Evolutionary conservation across 768 basidiomycete genomes (phyloP).

Genomic region (Cyclocybe aegerita): DNA sequence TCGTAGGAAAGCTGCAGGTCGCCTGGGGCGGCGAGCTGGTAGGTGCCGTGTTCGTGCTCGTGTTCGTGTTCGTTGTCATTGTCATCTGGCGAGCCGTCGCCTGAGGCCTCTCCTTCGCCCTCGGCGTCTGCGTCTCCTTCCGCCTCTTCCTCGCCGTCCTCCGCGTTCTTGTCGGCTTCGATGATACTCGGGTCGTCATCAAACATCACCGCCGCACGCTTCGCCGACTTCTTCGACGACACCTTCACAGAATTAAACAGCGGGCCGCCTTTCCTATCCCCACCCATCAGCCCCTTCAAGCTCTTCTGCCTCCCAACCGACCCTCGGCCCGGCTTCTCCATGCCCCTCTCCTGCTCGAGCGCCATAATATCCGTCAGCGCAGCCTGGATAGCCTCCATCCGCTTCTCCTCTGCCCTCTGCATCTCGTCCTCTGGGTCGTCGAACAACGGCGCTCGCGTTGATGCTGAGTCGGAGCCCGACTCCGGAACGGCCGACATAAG

Average conservation of each 20-base stretch:
- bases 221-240: conserved; percentile 9
- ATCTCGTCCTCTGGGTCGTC: conserved; percentile 74
- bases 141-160: conserved; percentile 16
- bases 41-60: conserved; percentile 43
- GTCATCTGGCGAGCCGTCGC: conserved; percentile 23
- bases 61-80: conserved; percentile 49
- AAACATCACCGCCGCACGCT: conserved; percentile 13
- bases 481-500: conserved; percentile 74
- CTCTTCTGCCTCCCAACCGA: too few relatives aligned
- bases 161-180: conserved; percentile 4
- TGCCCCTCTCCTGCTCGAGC: conserved; percentile 51
- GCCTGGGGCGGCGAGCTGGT: conserved; percentile 81
- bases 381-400: conserved; percentile 96
- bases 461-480: conserved; percentile 36
- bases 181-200: conserved; percentile 2
- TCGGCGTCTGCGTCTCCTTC: conserved; percentile 19
- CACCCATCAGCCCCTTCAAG: too few relatives aligned
- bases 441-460: conserved; percentile 75
- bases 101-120: conserved; percentile 27
- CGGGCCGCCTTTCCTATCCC: conserved; percentile 20
- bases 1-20: conserved; percentile 88
- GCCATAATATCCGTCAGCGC: conserved; percentile 96
- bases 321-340: too few relatives aligned
- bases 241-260: conserved; percentile 23
- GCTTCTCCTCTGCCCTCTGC: conserved; percentile 71